Base-by-base conservation (phyloP, 2,329 filamentous ascomycete genomes). In the Mycogone perniciosa region DNA sequence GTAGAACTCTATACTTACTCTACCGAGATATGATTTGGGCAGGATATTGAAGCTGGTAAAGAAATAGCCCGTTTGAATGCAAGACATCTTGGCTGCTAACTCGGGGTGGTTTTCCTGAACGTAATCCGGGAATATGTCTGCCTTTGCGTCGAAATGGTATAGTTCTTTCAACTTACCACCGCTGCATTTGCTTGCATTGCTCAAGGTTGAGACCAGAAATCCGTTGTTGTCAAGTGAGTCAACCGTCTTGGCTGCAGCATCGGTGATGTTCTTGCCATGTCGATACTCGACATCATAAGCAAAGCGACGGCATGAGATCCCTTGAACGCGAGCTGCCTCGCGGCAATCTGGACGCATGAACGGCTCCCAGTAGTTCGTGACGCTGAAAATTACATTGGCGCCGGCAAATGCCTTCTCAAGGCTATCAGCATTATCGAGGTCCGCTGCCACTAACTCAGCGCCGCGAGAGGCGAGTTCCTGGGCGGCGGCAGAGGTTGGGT, bases 351-450 rank as follows among this genome's bases (percentile, higher is more conserved):
- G 67, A 3, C 70, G 65, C 59, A 72, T 71, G 58, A 78, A 78
- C 2, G 71, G 68, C 48, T 76, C 72, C 73, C 74, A 81, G 63
- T 76, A 81, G 54, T 81, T 72, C 0, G 78, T 82, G 45, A 79
- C 73, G 53, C 70, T 69, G 63, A 81, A 82, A 53, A 82, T 77
- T 51, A 72, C 59, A 52, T 74, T 71, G 13, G 76, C 76, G 6
- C 71, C 73, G 2, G 55, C 35, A 50, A 78, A 76, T 0, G 71
- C 73, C 0, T 57, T 39, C 43, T 66, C 60, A 33, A 79, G 66
- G 9, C 66, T 66, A 2, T 56, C 54, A 3, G 64, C 58, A 43
- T 76, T 70, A 49, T 73, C 67, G 31, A 76, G 60, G 33, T 79
- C 68, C 5, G 70, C 75, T 42, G 59, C 47, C 44, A 76, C 67